phyloP scores from a whole-genome alignment of 192 early-diverging fungal species.

The Pecoramyces ruminantium region DNA sequence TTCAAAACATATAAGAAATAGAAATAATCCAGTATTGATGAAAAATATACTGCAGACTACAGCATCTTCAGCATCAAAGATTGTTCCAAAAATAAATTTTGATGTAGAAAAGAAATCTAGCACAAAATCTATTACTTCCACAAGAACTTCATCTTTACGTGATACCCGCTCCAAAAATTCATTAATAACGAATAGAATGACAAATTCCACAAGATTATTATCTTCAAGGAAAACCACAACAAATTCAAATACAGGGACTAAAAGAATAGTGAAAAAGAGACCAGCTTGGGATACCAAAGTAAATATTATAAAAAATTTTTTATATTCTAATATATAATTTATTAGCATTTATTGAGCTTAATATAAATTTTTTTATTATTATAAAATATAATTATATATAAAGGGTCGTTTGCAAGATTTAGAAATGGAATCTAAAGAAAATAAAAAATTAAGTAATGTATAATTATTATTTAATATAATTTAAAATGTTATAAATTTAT shows the following conservation, averaged over 20 bases:
- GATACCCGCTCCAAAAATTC: neutral
- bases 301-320: neutral
- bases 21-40: neutral
- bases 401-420: constrained; percentile 66
- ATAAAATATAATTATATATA: too few relatives aligned
- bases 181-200: neutral
- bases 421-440: constrained; percentile 33
- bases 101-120: neutral
- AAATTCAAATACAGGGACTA: constrained; percentile 4
- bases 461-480: too few relatives aligned
- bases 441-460: constrained; percentile 12
- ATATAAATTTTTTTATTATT: too few relatives aligned
- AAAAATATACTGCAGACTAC: neutral
- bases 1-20: neutral
- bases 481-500: too few relatives aligned
- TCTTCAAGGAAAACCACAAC: neutral
- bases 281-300: constrained; percentile 55
- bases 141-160: neutral
- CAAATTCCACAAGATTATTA: neutral
- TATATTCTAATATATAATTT: too few relatives aligned
- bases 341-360: too few relatives aligned
- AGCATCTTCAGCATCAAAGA: neutral
- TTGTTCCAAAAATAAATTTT: neutral
- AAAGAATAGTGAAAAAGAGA: constrained; percentile 37
- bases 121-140: neutral